Evolutionary conservation across 2,329 filamentous ascomycete species (phyloP).

Genomic region (Neoarthrinium moseri): DNA sequence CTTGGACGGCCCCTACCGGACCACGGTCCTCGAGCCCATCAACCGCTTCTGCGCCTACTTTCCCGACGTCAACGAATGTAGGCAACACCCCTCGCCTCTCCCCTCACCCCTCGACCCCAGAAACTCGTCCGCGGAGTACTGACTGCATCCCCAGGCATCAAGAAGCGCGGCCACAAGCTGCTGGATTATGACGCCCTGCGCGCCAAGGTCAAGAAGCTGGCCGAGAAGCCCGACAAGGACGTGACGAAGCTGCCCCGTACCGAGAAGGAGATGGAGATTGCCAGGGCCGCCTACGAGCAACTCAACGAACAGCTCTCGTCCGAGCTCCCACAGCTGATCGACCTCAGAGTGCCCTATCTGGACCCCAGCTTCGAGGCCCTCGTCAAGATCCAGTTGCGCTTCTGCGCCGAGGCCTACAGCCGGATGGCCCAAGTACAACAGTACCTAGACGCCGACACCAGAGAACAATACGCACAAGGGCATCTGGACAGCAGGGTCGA

Average conservation of each 20-base stretch:
- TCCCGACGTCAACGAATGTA: slow-evolving; percentile 96
- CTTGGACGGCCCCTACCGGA: slow-evolving; percentile 91
- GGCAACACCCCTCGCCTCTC: slow-evolving; percentile 20
- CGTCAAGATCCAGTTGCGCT: slow-evolving; percentile 96
- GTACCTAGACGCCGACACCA: slow-evolving; percentile 91
- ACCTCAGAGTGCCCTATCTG: slow-evolving; percentile 92
- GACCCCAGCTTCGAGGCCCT: slow-evolving; percentile 97
- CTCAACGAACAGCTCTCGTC: slow-evolving; percentile 93
- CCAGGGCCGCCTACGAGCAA: slow-evolving; percentile 89
- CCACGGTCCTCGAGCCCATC: slow-evolving; percentile 94
- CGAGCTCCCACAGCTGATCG: slow-evolving; percentile 93
- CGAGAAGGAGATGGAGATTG: slow-evolving; percentile 95
- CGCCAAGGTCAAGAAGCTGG: slow-evolving; percentile 93
- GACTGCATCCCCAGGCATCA: slow-evolving; percentile 85
- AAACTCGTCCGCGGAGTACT: no score
- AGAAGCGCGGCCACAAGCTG: slow-evolving; percentile 97
- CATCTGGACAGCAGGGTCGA: slow-evolving; percentile 90
- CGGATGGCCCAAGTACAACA: slow-evolving; percentile 99
- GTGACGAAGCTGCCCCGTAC: slow-evolving; percentile 92
- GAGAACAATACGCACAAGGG: slow-evolving; percentile 93
- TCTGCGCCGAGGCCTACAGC: slow-evolving; percentile 96
- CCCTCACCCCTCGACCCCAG: neutral
- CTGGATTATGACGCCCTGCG: slow-evolving; percentile 97
- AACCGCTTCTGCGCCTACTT: slow-evolving; percentile 97
- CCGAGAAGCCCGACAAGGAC: slow-evolving; percentile 98